phyloP scores from a whole-genome alignment of 768 basidiomycete genomes.

The Auricularia sp. region DNA sequence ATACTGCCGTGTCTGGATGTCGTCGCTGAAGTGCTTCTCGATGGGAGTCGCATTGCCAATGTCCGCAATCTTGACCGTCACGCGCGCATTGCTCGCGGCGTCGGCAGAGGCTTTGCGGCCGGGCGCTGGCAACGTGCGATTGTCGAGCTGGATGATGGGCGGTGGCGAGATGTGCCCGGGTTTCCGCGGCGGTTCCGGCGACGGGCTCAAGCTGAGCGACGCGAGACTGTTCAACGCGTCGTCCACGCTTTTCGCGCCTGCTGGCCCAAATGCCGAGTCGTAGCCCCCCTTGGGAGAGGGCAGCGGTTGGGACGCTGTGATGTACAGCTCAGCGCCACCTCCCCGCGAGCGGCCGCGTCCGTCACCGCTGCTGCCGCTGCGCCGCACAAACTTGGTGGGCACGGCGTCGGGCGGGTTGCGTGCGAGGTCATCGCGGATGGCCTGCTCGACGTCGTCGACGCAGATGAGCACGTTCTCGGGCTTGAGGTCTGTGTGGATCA shows the following conservation, averaged over 20 bases:
- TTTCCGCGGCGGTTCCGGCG: neutral
- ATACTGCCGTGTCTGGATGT: constrained; percentile 95
- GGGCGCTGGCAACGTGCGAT: neutral
- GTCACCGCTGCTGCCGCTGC: neutral
- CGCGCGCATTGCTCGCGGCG: constrained; percentile 23
- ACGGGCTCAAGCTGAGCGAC: neutral
- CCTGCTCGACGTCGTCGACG: constrained; percentile 11
- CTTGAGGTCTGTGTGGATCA: constrained; percentile 29
- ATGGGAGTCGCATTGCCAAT: constrained; percentile 89
- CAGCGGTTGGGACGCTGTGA: constrained; percentile 3
- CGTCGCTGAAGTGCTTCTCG: constrained; percentile 84
- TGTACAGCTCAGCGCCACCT: neutral
- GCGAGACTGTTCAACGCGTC: neutral
- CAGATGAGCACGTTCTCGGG: constrained; percentile 30
- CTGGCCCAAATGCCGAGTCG: neutral
- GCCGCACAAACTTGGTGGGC: neutral
- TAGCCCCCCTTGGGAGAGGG: constrained; percentile 1
- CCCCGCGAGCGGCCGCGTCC: neutral
- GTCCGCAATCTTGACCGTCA: constrained; percentile 89
- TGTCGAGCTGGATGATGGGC: neutral
- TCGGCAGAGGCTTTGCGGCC: neutral
- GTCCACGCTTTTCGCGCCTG: neutral
- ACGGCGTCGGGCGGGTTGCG: neutral
- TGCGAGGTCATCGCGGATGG: neutral
- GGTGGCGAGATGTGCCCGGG: neutral